Conservation (phyloP, 1,139 yeast species). For the Suhomyces chickasaworum region DNA sequence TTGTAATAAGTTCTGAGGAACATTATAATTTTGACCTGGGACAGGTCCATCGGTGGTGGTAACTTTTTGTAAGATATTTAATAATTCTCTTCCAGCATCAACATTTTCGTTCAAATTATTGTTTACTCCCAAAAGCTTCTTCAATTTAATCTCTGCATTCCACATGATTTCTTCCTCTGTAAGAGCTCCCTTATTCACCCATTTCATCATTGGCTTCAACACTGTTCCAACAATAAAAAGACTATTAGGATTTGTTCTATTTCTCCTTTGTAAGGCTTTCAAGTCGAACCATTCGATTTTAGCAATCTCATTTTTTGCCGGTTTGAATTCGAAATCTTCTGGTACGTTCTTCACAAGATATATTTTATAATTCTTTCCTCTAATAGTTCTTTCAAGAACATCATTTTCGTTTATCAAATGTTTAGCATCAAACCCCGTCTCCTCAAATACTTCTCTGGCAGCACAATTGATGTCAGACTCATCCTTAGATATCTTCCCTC, state of each 20-base stretch:
- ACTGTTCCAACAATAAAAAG: slow-evolving; percentile 63
- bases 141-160: slow-evolving; percentile 64
- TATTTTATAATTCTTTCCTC: slow-evolving; percentile 84
- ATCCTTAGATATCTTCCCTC: slow-evolving; percentile 94
- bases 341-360: slow-evolving; percentile 80
- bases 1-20: slow-evolving; percentile 12
- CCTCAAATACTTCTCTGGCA: slow-evolving; percentile 90
- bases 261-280: slow-evolving; percentile 36
- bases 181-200: slow-evolving; percentile 55
- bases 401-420: slow-evolving; percentile 68
- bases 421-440: slow-evolving; percentile 87
- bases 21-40: slow-evolving; percentile 9
- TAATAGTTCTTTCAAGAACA: slow-evolving; percentile 76
- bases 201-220: slow-evolving; percentile 58
- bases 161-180: slow-evolving; percentile 57
- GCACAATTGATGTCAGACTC: slow-evolving; percentile 93
- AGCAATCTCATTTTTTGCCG: slow-evolving; percentile 88
- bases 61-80: slow-evolving; percentile 61
- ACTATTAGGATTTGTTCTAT: slow-evolving; percentile 44
- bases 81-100: slow-evolving; percentile 77
- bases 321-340: slow-evolving; percentile 70
- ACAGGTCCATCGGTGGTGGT: slow-evolving; percentile 12
- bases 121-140: slow-evolving; percentile 61
- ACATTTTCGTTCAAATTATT: slow-evolving; percentile 27
- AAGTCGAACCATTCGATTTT: slow-evolving; percentile 50